Conservation (phyloP, 2,329 filamentous ascomycete genomes). For the Didymella arachidicola region DNA sequence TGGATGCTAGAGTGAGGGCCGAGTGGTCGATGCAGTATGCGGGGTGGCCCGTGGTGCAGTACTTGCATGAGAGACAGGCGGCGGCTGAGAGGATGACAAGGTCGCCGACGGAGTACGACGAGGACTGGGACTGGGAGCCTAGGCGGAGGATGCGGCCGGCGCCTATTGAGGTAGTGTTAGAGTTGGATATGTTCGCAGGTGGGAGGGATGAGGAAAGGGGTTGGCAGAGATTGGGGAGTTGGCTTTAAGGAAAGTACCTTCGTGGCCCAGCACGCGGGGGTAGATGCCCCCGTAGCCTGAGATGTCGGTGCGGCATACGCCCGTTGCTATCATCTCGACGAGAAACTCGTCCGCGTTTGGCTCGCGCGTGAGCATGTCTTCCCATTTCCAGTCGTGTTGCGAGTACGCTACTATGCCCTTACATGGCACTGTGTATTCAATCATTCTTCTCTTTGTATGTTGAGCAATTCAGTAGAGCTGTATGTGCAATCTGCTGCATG, state of each 20-base stretch:
- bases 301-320: conserved; percentile 64
- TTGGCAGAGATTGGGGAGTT: too few species aligned
- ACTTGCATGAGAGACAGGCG: conserved; percentile 56
- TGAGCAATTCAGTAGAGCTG: background rate
- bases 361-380: conserved; percentile 33
- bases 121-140: conserved; percentile 49
- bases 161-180: conserved; percentile 35
- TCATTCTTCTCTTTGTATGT: conserved; percentile 1
- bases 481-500: background rate
- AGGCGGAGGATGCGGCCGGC: conserved; percentile 59
- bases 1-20: conserved; percentile 27
- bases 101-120: conserved; percentile 54
- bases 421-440: conserved; percentile 24
- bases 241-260: conserved; percentile 43
- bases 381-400: conserved; percentile 27
- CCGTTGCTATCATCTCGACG: conserved; percentile 62
- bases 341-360: conserved; percentile 59
- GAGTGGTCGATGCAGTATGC: conserved; percentile 59
- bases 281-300: conserved; percentile 47
- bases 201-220: background rate
- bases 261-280: conserved; percentile 62
- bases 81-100: conserved; percentile 59
- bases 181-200: background rate
- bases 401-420: conserved; percentile 28
- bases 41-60: conserved; percentile 56